A percentile compares a stretch with the other conserved stretches of the same genome.
Conservation (phyloP, 129 eudicot species). For the Flaveria trinervia region DNA sequence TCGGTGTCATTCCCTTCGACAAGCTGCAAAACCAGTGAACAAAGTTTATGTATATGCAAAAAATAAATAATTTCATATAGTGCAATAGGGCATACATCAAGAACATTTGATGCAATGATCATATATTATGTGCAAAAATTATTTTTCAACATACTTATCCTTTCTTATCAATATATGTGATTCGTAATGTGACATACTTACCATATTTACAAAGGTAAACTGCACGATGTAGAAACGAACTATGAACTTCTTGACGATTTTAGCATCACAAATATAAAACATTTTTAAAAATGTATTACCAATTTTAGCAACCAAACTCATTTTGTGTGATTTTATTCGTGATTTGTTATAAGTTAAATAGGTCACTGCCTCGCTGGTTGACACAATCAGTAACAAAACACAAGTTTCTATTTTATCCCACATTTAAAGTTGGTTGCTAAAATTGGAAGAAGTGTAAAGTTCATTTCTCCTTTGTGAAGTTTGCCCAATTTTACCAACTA, state of each 20-base stretch:
- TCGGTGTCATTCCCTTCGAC: constrained; percentile 55
- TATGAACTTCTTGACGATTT: too few relatives aligned
- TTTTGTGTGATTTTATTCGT: not conserved
- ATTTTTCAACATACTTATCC: not conserved
- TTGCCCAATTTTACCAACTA: not conserved
- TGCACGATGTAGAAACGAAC: not conserved
- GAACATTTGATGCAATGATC: not conserved
- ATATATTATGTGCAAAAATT: not conserved
- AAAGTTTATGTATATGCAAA: not conserved
- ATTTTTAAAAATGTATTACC: not conserved
- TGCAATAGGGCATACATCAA: not conserved
- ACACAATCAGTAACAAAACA: not conserved
- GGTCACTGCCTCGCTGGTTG: not conserved
- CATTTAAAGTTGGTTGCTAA: not conserved
- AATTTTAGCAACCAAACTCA: not conserved
- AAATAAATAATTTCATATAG: not conserved
- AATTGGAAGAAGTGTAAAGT: constrained; percentile 1
- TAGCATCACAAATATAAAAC: not conserved
- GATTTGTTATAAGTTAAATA: not conserved
- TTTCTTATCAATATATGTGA: not conserved
- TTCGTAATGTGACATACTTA: not conserved
- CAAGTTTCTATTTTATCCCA: not conserved
- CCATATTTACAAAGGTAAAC: not conserved
- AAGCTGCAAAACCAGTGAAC: constrained; percentile 51
- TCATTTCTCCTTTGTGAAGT: not conserved